Evolutionary conservation across 331 rosid species (phyloP), one percentile per base, ranked within the genome.

Genomic region (Quercus tomentella): DNA sequence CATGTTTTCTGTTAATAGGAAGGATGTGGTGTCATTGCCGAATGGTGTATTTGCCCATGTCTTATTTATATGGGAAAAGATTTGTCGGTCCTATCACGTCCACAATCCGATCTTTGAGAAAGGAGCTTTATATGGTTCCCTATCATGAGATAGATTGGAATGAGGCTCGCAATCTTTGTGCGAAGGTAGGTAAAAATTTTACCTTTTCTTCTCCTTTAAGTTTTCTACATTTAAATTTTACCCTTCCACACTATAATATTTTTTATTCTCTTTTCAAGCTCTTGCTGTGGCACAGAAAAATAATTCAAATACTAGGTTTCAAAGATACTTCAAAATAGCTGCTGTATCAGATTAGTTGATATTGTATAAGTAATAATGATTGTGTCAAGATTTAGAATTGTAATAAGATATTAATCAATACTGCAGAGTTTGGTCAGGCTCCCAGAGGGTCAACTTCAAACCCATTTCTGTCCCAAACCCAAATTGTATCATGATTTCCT

Each of bases 1-100:
- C n/a, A 7, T 41, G 63, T 72, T 81, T 75, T 55, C 65, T 57
- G 61, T 74, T 56, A 76, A 82, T 84, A 95, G 99, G 99, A 87
- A 91, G 94, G 80, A 95, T 95, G 99, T 93, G 97, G 98, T 95
- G 99, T 84, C 98, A 95, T 79, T 90, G 96, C 82, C 89, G 97
- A 62, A 93, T 95, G 97, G 97, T 95, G 66, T 95, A 93, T 86
- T 74, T 95, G 87, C 93, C 98, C 41, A 91, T 95, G 99, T 95
- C 93, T 15, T 95, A 91, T 88, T 85, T 94, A 37, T 94, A 94
- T 76, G 98, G 97, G 76, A 91, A 90, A 83, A 88, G 93, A 83
- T 91, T 95, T 87, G 98, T 95, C 7, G 97, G 98, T 37, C 88
- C 93, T 16, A 86, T 93, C 79, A 90, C 92, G 45, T 85, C 94